A percentile compares a stretch with the other conserved stretches of the same genome.
Conservation (phyloP, 345 rosid genomes). For the Melaleuca quinquenervia region DNA sequence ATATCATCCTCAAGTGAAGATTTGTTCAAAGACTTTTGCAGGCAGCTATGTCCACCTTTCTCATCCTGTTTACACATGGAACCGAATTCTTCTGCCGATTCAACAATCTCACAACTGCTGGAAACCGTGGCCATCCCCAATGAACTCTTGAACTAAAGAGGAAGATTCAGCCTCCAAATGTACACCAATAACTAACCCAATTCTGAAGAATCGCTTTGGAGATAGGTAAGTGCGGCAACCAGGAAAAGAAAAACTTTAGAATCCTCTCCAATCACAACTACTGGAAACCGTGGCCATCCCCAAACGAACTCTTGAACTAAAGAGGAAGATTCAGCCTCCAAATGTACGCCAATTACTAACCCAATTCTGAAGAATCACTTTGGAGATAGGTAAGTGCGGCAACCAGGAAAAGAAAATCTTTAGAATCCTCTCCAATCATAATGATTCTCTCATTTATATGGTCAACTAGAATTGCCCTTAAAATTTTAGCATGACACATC, state of each 20-base stretch:
- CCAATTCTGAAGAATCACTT: constrained; percentile 11
- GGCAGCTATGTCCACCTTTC: constrained; percentile 10
- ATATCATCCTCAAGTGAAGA: constrained; percentile 66
- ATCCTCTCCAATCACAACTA: constrained; percentile 18
- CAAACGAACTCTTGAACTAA: constrained; percentile 1
- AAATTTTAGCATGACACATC: constrained; percentile 11
- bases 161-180: neutral
- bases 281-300: constrained; percentile 26
- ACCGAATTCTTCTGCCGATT: constrained; percentile 27
- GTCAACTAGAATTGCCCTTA: neutral
- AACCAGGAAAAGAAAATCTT: constrained; percentile 3
- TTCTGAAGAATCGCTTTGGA: constrained; percentile 1
- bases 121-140: constrained; percentile 22
- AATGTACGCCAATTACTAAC: constrained; percentile 10
- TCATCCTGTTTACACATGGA: neutral
- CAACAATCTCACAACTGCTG: constrained; percentile 48
- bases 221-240: constrained; percentile 2
- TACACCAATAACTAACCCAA: constrained; percentile 20
- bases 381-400: constrained; percentile 2
- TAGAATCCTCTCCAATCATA: constrained; percentile 17
- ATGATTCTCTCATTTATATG: constrained; percentile 7
- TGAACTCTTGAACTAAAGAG: constrained; percentile 1
- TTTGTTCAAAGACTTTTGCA: constrained; percentile 21
- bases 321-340: neutral
- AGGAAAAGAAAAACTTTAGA: constrained; percentile 3